Evolutionary conservation across 768 basidiomycete genomes (phyloP).

Genomic region (Punctularia strigosozonata): DNA sequence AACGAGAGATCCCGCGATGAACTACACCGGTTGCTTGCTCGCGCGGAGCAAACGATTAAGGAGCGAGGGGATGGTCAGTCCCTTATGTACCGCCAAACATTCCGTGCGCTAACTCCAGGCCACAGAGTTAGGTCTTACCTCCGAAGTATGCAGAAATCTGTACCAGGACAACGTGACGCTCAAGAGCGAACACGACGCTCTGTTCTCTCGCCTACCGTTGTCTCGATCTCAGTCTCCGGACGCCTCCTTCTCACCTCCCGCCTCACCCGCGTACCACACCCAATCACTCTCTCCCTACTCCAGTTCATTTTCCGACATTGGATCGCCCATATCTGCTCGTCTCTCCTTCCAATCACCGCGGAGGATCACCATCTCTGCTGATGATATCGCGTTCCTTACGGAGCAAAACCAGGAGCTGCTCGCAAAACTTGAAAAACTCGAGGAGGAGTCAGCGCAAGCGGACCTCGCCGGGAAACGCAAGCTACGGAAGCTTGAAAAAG

Average conservation of each 20-base stretch:
- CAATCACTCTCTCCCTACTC: slow-evolving; percentile 20
- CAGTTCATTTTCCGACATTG: slow-evolving; percentile 14
- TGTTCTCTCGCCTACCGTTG: slow-evolving; percentile 51
- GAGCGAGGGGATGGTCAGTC: slow-evolving; percentile 63
- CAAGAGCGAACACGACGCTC: slow-evolving; percentile 59
- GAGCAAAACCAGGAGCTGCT: slow-evolving; percentile 80
- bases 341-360: slow-evolving; percentile 20
- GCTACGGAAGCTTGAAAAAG: slow-evolving; percentile 64
- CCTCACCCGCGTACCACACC: slow-evolving; percentile 18
- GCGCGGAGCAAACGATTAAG: slow-evolving; percentile 67
- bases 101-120: slow-evolving; percentile 1
- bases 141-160: slow-evolving; percentile 55
- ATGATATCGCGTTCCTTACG: slow-evolving; percentile 58
- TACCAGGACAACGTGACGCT: slow-evolving; percentile 59
- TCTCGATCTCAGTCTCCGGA: slow-evolving; percentile 25
- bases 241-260: slow-evolving; percentile 8
- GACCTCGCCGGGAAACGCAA: slow-evolving; percentile 60
- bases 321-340: too few relatives aligned
- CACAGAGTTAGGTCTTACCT: slow-evolving; percentile 56
- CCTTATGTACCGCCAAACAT: neutral
- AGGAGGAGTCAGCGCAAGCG: slow-evolving; percentile 52
- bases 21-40: slow-evolving; percentile 53
- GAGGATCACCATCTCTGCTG: slow-evolving; percentile 52
- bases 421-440: slow-evolving; percentile 62
- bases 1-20: slow-evolving; percentile 64